Evolutionary conservation across 2,329 filamentous ascomycete genomes (phyloP), one percentile per base, ranked within the genome.

Genomic region (Aureobasidium sp.): DNA sequence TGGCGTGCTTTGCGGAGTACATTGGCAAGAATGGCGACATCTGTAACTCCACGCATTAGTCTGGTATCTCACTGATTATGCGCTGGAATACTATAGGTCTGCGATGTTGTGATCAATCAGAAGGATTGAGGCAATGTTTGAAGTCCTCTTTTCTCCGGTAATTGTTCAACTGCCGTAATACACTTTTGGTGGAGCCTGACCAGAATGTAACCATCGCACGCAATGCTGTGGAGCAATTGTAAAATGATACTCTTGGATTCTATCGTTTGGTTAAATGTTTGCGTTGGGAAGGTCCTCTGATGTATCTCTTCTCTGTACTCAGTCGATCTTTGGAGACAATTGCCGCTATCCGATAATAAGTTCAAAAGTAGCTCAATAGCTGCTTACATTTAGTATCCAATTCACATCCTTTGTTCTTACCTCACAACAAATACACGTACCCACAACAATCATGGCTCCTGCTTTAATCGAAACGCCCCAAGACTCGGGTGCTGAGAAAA

Each of bases 401-500:
- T 29, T 36, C 16, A 27, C 13, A 32, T 41, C 34, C 21, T 29
- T 48, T 32, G 8, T 42, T 45, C 21, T 37, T 37, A 36, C 21
- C 32, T 37, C 42, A 5, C 27, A 15, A 37, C 5, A 11, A 37
- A 39, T n/a, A 15, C 29, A 32, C 9, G 5, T 39, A 41, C 32
- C 42, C 15, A 21, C 29, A 52, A 21, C 21, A 62, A 66, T 37
- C 49, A 78, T 78, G 76, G 76, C 76, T 62, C 76, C 77, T 63
- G 75, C 73, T 67, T 69, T 78, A 9, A 69, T 78, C 48, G 75
- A 78, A 65, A 69, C 67, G 9, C 63, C 68, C n/a, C 66, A 71
- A 52, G 49, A 60, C 16, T 63, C 65, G 61, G 66, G 67, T 10
- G 69, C 67, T 36, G 63, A 67, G 57, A 57, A 64, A 32, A 42